Conservation (phyloP, 768 basidiomycete species). For the Tulasnella sp. region DNA sequence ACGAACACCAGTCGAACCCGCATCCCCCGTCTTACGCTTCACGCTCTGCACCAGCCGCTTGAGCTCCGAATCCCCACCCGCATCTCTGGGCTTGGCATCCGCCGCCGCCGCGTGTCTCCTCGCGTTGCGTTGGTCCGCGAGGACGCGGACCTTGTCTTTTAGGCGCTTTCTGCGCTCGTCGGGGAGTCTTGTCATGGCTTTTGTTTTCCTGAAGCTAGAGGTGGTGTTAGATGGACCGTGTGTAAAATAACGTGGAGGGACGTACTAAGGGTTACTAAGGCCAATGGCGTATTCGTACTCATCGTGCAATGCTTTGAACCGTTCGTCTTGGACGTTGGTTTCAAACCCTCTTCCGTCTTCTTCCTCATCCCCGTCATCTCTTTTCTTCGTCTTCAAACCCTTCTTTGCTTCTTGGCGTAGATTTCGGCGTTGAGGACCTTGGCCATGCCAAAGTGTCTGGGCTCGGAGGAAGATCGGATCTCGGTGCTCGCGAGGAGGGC, state of each 20-base stretch:
- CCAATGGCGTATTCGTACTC: conserved; percentile 91
- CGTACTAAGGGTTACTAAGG: conserved; percentile 88
- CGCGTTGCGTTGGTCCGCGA: not conserved
- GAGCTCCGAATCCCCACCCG: conserved; percentile 32
- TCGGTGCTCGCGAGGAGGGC: conserved; percentile 48
- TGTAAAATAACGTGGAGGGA: conserved; percentile 15
- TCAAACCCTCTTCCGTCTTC: conserved; percentile 57
- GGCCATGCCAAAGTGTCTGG: conserved; percentile 82
- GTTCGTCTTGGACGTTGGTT: conserved; percentile 73
- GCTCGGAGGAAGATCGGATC: conserved; percentile 37
- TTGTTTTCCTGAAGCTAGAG: conserved; percentile 80
- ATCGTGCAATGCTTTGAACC: conserved; percentile 80
- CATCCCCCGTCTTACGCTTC: conserved; percentile 52
- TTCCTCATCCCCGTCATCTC: conserved; percentile 44
- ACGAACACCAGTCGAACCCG: too few species aligned
- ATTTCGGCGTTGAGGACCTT: conserved; percentile 77
- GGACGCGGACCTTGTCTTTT: conserved; percentile 25
- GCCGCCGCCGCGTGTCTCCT: conserved; percentile 17
- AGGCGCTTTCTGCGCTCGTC: conserved; percentile 68
- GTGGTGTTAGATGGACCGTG: not conserved
- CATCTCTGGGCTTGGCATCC: too few species aligned
- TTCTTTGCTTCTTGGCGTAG: conserved; percentile 34
- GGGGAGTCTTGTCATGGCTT: conserved; percentile 73
- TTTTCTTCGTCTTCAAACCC: conserved; percentile 31
- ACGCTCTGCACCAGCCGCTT: conserved; percentile 70